Conservation (phyloP, 2,329 filamentous ascomycete genomes). For the Cercospora brassicicola region DNA sequence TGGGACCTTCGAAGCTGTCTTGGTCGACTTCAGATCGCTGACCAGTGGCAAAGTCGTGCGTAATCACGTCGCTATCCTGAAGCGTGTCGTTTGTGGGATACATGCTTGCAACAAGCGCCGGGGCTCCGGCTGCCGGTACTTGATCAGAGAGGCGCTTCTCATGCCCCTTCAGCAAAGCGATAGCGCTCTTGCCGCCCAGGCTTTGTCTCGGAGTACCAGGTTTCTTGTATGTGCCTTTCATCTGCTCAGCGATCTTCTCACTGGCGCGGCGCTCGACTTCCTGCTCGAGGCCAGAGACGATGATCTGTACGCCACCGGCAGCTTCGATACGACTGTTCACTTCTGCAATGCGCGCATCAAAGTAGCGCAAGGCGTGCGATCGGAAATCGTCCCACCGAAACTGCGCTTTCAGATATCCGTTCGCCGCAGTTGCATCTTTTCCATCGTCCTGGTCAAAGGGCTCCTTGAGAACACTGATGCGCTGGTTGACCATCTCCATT, state of each 20-base stretch:
- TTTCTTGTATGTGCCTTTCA: conserved; percentile 26
- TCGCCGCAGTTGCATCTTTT: conserved; percentile 40
- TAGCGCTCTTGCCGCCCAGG: conserved; percentile 22
- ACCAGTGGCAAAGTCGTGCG: conserved; percentile 12
- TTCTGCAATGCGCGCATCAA: conserved; percentile 38
- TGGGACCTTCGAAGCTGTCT: neutral
- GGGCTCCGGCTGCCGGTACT: conserved; percentile 5
- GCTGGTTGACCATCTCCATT: conserved; percentile 22
- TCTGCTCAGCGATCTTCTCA: conserved; percentile 21
- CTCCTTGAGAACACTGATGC: conserved; percentile 19
- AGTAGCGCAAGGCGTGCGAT: conserved; percentile 36
- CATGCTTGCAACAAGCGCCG: conserved; percentile 27
- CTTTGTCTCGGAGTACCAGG: conserved; percentile 25
- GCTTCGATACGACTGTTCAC: conserved; percentile 46
- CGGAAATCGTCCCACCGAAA: conserved; percentile 56
- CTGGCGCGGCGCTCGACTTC: conserved; percentile 31
- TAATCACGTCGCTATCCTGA: conserved; percentile 3
- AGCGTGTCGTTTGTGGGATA: neutral
- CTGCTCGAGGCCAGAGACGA: conserved; percentile 38
- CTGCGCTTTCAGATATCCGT: conserved; percentile 45
- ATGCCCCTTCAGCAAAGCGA: conserved; percentile 22
- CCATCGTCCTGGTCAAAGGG: conserved; percentile 18
- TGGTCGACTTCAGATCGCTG: conserved; percentile 2
- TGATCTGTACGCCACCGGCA: conserved; percentile 48
- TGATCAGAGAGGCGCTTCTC: conserved; percentile 17